These are phyloP conservation scores for Trichosporon asahii DNA, from an alignment of 1,284 basidiomycete genomes.

Conservation along the genomic window DNA sequence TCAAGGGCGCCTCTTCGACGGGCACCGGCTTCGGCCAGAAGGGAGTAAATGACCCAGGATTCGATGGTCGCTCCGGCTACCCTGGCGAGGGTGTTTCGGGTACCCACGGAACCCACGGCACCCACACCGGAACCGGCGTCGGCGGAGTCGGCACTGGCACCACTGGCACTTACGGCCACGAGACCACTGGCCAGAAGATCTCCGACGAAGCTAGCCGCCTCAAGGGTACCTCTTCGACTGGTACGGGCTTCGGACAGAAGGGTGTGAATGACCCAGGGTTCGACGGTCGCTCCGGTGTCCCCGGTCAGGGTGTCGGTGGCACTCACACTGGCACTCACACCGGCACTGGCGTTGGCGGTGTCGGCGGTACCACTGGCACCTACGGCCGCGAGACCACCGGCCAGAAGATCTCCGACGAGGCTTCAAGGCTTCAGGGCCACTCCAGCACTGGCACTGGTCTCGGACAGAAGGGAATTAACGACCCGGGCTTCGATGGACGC, in stretches of 20 bases:
- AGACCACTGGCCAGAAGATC: not conserved
- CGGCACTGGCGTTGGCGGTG: not conserved
- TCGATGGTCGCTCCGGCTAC: not conserved
- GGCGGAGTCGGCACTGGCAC: not conserved
- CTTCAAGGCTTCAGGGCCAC: not conserved
- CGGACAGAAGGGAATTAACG: not conserved
- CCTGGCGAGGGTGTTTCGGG: not conserved
- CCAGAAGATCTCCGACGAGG: conserved; percentile 3
- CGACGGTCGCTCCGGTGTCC: not conserved
- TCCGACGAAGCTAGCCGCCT: not conserved
- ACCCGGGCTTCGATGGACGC: not conserved
- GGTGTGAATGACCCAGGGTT: not conserved
- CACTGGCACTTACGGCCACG: not conserved
- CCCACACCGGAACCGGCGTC: not conserved
- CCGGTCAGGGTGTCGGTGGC: not conserved
- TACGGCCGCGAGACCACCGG: not conserved
- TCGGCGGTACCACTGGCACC: not conserved
- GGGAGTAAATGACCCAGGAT: conserved; percentile 2
- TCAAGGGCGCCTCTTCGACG: not conserved
- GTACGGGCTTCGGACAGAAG: not conserved
- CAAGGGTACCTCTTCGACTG: not conserved
- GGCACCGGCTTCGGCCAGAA: conserved; percentile 5
- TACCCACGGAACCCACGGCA: not conserved
- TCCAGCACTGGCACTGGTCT: not conserved
- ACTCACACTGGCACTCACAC: not conserved